These are phyloP conservation scores for Telfairia occidentalis DNA, from an alignment of 331 rosid species.

Conservation along the genomic window DNA sequence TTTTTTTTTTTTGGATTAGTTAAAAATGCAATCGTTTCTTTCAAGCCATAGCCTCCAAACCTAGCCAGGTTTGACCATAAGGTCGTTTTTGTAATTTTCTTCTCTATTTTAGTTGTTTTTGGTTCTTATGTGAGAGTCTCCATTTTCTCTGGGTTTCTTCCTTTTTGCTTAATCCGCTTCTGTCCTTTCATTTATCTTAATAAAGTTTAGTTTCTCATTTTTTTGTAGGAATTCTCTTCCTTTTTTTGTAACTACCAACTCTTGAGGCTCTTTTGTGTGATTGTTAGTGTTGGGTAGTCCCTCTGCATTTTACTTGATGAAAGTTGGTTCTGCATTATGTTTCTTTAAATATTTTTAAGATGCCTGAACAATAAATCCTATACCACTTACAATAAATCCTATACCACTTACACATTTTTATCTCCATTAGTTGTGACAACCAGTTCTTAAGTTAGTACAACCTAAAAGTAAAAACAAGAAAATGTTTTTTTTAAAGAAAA, in stretches of 20 bases:
- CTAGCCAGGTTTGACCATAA: no score
- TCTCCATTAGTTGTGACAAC: neutral
- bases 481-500: neutral
- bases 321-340: neutral
- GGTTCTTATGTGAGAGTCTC: neutral
- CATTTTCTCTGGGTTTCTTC: neutral
- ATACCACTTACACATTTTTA: no score
- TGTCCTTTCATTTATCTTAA: neutral
- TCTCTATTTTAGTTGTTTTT: no score
- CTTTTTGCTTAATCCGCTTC: neutral
- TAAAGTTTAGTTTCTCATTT: neutral
- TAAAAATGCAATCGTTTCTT: no score
- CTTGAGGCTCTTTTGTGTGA: neutral
- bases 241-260: neutral
- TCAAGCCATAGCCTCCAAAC: no score
- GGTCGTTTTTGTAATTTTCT: no score
- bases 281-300: neutral
- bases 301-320: neutral
- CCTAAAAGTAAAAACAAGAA: neutral
- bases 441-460: neutral
- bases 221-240: neutral
- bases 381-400: neutral
- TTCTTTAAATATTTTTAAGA: neutral
- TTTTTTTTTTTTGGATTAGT: no score
- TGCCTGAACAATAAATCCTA: neutral